A percentile compares a stretch with the other conserved stretches of the same genome.
Conservation (phyloP, 495 filamentous ascomycete species). For the Mycothermus thermophilus region DNA sequence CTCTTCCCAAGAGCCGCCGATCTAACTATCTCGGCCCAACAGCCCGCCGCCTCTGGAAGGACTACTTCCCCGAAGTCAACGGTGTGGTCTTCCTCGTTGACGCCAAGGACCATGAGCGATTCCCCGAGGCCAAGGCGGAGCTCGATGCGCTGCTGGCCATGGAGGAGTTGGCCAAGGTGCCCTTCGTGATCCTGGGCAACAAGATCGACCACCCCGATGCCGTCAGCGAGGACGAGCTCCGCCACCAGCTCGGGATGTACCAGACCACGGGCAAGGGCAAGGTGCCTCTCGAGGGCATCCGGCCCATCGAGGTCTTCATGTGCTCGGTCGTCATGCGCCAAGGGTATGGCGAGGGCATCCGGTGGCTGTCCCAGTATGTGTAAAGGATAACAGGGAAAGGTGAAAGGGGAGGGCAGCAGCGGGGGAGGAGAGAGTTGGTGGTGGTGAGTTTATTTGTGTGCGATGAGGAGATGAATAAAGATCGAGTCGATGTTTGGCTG, state of each 20-base stretch:
- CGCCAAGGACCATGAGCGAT: slow-evolving; percentile 88
- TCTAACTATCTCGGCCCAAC: neutral
- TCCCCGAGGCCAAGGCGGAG: slow-evolving; percentile 88
- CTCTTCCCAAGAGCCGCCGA: neutral
- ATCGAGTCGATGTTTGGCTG: too few species aligned
- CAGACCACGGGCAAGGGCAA: slow-evolving; percentile 98
- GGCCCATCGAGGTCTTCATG: slow-evolving; percentile 98
- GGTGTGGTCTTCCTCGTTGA: slow-evolving; percentile 97
- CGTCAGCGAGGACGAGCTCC: slow-evolving; percentile 84
- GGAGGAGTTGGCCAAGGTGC: slow-evolving; percentile 87
- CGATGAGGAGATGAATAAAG: too few species aligned
- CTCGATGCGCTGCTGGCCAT: slow-evolving; percentile 86
- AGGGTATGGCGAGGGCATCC: slow-evolving; percentile 68
- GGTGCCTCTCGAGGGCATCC: slow-evolving; percentile 83
- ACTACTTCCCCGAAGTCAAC: slow-evolving; percentile 97
- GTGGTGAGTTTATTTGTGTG: neutral
- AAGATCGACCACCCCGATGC: slow-evolving; percentile 98
- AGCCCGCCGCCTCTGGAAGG: slow-evolving; percentile 95
- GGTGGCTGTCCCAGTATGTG: slow-evolving; percentile 70
- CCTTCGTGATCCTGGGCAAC: slow-evolving; percentile 90
- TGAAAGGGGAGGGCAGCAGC: neutral
- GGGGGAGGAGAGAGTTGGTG: neutral
- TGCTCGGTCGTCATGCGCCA: slow-evolving; percentile 97
- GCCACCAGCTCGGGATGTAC: slow-evolving; percentile 78
- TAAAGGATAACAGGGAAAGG: slow-evolving; percentile 21